Evolutionary conservation across 179 eudicot species (phyloP).

Genomic region (Pouteria campechiana): DNA sequence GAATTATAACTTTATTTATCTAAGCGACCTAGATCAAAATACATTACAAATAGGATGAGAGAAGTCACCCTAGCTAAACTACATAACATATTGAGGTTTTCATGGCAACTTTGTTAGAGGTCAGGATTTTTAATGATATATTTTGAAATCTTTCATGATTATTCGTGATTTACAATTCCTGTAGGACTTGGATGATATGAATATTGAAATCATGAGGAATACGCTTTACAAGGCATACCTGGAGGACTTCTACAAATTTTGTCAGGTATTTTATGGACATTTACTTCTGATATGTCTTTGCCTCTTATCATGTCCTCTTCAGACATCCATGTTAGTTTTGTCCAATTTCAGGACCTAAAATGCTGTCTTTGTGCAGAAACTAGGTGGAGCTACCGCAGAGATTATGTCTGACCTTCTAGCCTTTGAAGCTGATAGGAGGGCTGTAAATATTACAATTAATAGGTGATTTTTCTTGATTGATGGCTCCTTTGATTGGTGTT

Average conservation of each 20-base stretch:
- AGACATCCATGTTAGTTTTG: too few species aligned
- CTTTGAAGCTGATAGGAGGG: slow-evolving; percentile 98
- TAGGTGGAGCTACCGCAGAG: slow-evolving; percentile 97
- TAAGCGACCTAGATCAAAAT: too few species aligned
- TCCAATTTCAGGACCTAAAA: slow-evolving; percentile 5
- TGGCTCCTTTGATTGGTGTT: too few species aligned
- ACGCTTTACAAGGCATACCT: slow-evolving; percentile 97
- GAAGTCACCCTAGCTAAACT: too few species aligned
- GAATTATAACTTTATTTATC: too few species aligned
- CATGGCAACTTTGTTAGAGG: too few species aligned
- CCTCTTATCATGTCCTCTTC: too few species aligned
- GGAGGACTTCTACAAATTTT: slow-evolving; percentile 89
- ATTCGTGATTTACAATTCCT: background rate
- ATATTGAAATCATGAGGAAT: slow-evolving; percentile 97
- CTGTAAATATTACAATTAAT: slow-evolving; percentile 93
- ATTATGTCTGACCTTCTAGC: slow-evolving; percentile 97
- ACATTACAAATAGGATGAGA: too few species aligned
- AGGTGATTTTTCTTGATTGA: slow-evolving; percentile 47
- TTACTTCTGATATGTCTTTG: background rate
- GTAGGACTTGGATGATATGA: slow-evolving; percentile 99
- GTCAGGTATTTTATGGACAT: slow-evolving; percentile 40
- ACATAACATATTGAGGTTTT: too few species aligned
- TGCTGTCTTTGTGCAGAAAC: slow-evolving; percentile 38
- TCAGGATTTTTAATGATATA: too few species aligned
- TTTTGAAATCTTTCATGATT: too few species aligned